phyloP scores from a whole-genome alignment of 371 early-diverging fungal species.

The Blakeslea trispora region DNA sequence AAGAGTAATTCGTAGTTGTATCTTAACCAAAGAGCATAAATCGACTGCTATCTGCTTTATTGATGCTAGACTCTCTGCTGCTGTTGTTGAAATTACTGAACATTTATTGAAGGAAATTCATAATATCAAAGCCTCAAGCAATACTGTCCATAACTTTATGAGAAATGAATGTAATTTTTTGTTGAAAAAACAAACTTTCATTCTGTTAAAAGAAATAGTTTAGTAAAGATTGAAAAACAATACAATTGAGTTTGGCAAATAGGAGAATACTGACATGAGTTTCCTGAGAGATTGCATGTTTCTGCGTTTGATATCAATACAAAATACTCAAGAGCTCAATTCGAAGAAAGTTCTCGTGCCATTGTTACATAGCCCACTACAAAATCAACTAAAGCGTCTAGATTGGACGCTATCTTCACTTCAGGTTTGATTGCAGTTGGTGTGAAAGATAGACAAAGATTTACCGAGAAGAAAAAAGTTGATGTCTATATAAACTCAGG shows the following conservation, averaged over 20 bases:
- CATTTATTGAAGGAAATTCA: constrained; percentile 14
- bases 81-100: constrained; percentile 14
- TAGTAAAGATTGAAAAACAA: constrained; percentile 15
- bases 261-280: constrained; percentile 19
- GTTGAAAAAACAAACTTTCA: constrained; percentile 19
- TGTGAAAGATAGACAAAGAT: constrained; percentile 26
- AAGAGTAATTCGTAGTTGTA: background rate
- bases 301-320: constrained; percentile 22
- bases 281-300: constrained; percentile 17
- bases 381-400: constrained; percentile 27
- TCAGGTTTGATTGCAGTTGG: constrained; percentile 27
- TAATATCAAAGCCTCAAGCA: constrained; percentile 13
- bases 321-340: constrained; percentile 23
- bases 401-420: constrained; percentile 29
- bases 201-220: constrained; percentile 16
- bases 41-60: constrained; percentile 16
- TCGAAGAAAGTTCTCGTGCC: constrained; percentile 13
- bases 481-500: constrained; percentile 28
- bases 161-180: constrained; percentile 17
- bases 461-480: constrained; percentile 26
- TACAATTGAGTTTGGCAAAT: constrained; percentile 15
- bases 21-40: constrained; percentile 22
- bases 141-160: constrained; percentile 15
- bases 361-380: constrained; percentile 23
- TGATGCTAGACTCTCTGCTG: constrained; percentile 12